Conservation (phyloP, 2,329 filamentous ascomycete genomes). For the Aspergillus oerlinghausenensis region DNA sequence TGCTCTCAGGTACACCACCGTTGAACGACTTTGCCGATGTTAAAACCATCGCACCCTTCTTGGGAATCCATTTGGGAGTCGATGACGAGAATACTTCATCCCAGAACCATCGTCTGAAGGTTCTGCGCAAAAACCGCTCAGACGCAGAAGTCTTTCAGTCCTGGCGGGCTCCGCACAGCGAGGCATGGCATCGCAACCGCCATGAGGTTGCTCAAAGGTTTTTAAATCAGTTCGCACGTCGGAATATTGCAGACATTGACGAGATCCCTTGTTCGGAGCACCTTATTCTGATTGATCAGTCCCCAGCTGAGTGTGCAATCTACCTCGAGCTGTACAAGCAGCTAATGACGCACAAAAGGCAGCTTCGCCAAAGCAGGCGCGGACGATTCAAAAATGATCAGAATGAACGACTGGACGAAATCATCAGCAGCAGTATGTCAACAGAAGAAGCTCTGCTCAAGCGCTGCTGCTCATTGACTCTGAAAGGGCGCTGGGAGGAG, state of each 20-base stretch:
- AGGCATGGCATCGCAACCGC: constrained; percentile 49
- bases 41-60: constrained; percentile 53
- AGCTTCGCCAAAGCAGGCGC: constrained; percentile 23
- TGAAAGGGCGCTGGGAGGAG: constrained; percentile 23
- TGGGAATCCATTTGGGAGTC: constrained; percentile 53
- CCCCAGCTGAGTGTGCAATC: constrained; percentile 46
- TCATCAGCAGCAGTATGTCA: constrained; percentile 42
- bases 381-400: constrained; percentile 25
- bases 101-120: constrained; percentile 44
- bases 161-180: constrained; percentile 47
- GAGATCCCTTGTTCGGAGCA: constrained; percentile 44
- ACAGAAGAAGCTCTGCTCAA: constrained; percentile 54
- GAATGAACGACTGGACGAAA: constrained; percentile 41
- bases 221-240: constrained; percentile 49
- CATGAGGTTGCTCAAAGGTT: constrained; percentile 53
- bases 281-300: constrained; percentile 42
- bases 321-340: constrained; percentile 55
- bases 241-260: constrained; percentile 42
- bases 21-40: constrained; percentile 56
- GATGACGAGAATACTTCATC: constrained; percentile 46
- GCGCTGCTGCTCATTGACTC: constrained; percentile 36
- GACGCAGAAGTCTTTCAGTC: constrained; percentile 54
- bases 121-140: constrained; percentile 19
- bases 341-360: constrained; percentile 49
- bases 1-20: constrained; percentile 60